Evolutionary conservation across 805 yeast genomes (phyloP).

Genomic region (Metschnikowia chrysomelidarum): DNA sequence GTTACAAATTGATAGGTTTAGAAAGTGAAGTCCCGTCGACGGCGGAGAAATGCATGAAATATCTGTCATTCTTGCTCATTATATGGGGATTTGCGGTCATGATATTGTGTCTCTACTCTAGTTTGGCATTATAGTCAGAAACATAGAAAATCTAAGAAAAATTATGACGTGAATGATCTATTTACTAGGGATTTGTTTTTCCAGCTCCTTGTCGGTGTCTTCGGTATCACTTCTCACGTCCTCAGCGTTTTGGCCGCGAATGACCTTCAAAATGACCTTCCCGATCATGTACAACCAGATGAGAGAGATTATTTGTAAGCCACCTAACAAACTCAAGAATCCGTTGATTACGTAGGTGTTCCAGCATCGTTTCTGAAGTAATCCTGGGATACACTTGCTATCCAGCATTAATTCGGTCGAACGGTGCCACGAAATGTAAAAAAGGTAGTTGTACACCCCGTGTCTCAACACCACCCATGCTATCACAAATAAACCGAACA

Average conservation of each 20-base stretch:
- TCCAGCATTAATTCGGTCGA: slow-evolving; percentile 42
- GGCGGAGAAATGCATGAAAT: slow-evolving; percentile 33
- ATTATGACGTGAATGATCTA: slow-evolving; percentile 1
- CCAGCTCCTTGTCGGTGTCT: slow-evolving; percentile 41
- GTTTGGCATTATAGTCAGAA: slow-evolving; percentile 14
- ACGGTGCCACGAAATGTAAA: slow-evolving; percentile 54
- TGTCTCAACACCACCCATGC: slow-evolving; percentile 75
- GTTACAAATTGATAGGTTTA: slow-evolving; percentile 53
- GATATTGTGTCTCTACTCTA: slow-evolving; percentile 43
- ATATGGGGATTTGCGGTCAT: slow-evolving; percentile 56
- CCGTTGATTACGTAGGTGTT: slow-evolving; percentile 42
- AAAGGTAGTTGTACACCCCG: slow-evolving; percentile 64
- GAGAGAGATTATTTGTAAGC: slow-evolving; percentile 62
- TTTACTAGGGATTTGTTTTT: slow-evolving; percentile 6
- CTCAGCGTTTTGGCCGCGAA: slow-evolving; percentile 75
- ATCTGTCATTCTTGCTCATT: slow-evolving; percentile 43
- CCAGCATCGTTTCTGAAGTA: slow-evolving; percentile 47
- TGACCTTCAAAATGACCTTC: slow-evolving; percentile 66
- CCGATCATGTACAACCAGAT: slow-evolving; percentile 76
- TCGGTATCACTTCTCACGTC: slow-evolving; percentile 86
- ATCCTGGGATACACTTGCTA: slow-evolving; percentile 40
- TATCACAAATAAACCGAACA: slow-evolving; percentile 65
- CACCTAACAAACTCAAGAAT: slow-evolving; percentile 56
- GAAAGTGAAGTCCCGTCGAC: slow-evolving; percentile 24
- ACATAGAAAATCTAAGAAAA: neutral